Percentiles rank a stretch among this genome's conserved stretches.
These are phyloP conservation scores for Boletus semigastroideus DNA, from an alignment of 1,284 basidiomycete genomes.

Conservation along the genomic window DNA sequence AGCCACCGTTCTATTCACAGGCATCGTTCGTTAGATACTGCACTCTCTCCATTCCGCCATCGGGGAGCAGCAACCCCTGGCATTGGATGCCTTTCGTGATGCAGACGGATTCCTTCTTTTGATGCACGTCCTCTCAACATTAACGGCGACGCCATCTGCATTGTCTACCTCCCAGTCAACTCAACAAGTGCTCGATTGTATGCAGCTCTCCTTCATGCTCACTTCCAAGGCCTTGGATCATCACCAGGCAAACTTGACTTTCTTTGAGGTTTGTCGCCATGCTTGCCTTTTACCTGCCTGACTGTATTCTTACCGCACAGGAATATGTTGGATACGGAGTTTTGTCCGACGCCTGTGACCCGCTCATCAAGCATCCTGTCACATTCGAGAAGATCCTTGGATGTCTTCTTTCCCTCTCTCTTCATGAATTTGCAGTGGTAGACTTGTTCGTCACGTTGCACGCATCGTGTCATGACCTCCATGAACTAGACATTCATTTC, in stretches of 20 bases:
- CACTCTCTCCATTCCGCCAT: constrained; percentile 61
- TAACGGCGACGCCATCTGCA: constrained; percentile 35
- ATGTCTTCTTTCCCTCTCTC: constrained; percentile 59
- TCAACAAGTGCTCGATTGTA: constrained; percentile 50
- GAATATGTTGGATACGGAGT: constrained; percentile 64
- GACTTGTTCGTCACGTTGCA: constrained; percentile 50
- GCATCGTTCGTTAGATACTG: constrained; percentile 45
- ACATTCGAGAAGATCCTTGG: constrained; percentile 57
- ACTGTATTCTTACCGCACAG: constrained; percentile 36
- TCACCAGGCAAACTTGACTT: constrained; percentile 55
- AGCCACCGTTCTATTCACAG: constrained; percentile 1
- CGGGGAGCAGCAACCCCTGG: constrained; percentile 56
- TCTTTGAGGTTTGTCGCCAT: constrained; percentile 62
- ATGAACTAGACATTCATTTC: constrained; percentile 43
- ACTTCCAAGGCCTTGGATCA: constrained; percentile 61
- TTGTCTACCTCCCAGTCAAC: constrained; percentile 41
- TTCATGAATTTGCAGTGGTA: constrained; percentile 59
- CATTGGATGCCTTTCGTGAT: constrained; percentile 75
- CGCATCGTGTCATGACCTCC: constrained; percentile 29
- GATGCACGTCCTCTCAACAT: constrained; percentile 65
- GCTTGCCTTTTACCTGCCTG: neutral
- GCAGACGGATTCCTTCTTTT: constrained; percentile 75
- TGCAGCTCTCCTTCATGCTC: constrained; percentile 59
- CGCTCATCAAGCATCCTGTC: constrained; percentile 46
- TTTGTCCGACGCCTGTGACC: constrained; percentile 54